phyloP scores from a whole-genome alignment of 2,329 filamentous ascomycete species.

The Gyromitra esculenta region DNA sequence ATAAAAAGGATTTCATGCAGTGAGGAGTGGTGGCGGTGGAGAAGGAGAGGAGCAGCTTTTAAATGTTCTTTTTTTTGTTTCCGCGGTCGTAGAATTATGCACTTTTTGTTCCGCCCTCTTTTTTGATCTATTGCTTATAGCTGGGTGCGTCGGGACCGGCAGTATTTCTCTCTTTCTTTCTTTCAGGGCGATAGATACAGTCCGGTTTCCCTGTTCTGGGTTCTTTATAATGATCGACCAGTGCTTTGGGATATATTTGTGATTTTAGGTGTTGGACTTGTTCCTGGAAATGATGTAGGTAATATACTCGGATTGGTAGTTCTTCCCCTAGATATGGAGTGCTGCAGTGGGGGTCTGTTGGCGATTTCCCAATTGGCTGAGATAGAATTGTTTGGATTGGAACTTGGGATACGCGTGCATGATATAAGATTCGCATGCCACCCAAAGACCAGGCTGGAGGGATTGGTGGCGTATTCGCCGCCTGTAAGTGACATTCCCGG shows the following conservation, averaged over 20 bases:
- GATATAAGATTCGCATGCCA: too few relatives aligned
- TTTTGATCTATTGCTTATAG: slow-evolving; percentile 25
- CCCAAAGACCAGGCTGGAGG: too few relatives aligned
- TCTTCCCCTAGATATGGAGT: neutral
- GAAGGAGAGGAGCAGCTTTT: slow-evolving; percentile 11
- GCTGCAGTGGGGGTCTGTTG: too few relatives aligned
- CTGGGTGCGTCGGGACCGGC: neutral
- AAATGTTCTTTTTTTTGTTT: slow-evolving; percentile 23
- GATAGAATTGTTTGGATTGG: too few relatives aligned
- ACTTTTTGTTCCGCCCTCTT: slow-evolving; percentile 14
- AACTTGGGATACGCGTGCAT: too few relatives aligned
- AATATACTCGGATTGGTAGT: neutral
- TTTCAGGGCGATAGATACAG: slow-evolving; percentile 10
- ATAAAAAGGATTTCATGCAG: slow-evolving; percentile 35
- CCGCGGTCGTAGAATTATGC: slow-evolving; percentile 39
- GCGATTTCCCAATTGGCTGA: too few relatives aligned
- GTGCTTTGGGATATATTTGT: neutral
- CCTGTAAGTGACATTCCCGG: too few relatives aligned
- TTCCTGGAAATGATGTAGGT: neutral
- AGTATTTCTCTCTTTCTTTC: slow-evolving; percentile 11
- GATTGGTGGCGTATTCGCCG: neutral
- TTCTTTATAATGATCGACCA: slow-evolving; percentile 25
- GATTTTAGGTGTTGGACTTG: neutral
- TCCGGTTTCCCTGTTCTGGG: slow-evolving; percentile 25
- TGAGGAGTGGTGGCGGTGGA: slow-evolving; percentile 4